Evolutionary conservation across 2,329 filamentous ascomycete species (phyloP), one percentile per base, ranked within the genome.

Genomic region (Alternaria solani): DNA sequence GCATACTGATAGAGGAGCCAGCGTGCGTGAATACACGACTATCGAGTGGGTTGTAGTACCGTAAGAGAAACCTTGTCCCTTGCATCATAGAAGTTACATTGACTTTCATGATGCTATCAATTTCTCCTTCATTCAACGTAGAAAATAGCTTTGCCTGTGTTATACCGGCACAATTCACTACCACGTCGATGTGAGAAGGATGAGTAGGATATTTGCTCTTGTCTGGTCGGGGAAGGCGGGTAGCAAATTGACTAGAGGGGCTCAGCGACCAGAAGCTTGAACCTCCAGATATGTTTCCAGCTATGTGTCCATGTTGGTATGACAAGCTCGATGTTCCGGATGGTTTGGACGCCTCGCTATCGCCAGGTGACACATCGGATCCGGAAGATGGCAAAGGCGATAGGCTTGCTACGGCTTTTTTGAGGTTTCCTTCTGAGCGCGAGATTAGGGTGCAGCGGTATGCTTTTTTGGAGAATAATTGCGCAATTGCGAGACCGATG

Each of bases 151-250:
- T 86, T 12, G 84, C 84, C 66, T 93, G 88, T 0, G 89, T 84
- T 23, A 93, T 82, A 9, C 93, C 93, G 0, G 93, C 93, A 26
- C 91, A 91, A 73, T 96, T 96, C 64, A 96, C 85, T 1, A 96
- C 85, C 30, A 94, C 70, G 38, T 78, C 73, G 12, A 77, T 67
- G 6, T 55, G 62, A 3, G 61, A 62, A 5, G 43, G 23, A 7
- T 62, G 53, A 9, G 56, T 54, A 4, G 51, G 12, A 1, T 51
- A 32, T 5, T 57, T 52, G 32, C 30, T 32, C 6, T 52, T 32
- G 6, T 47, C 48, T 4, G 58, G 43, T 12, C 51, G 57, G 39
- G 59, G 60, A 4, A 66, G 57, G 5, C 48, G 38, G 16, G 47
- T 44, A 41, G 39, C 14, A 51, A 63, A 51, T 46, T 54, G 42